Evolutionary conservation across 495 filamentous ascomycete species (phyloP), one percentile per base, ranked within the genome.

Genomic region (Penicillium angulare): DNA sequence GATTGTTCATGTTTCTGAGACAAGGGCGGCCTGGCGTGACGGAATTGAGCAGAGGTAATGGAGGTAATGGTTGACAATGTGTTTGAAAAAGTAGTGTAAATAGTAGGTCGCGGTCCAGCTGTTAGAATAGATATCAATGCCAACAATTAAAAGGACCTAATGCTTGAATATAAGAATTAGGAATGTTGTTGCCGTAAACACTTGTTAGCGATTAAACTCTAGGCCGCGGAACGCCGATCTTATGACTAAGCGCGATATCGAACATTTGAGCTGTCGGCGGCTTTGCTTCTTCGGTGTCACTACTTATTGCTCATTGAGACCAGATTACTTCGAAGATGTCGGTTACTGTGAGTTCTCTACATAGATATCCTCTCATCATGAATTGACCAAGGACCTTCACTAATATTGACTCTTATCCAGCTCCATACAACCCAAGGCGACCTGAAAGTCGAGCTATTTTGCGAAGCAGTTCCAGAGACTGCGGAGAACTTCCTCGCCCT

Each of bases 401-500:
- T 60, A 26, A 57, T 35, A 18, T 3, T 21, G 35, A 1, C 7
- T 20, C 81, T n/a, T 79, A 75, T 80, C 55, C 82, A 93, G 68
- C 80, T 98, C 9, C 90, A 96, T 74, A 98, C 93, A 34, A 87
- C 84, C 15, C 79, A 86, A 46, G 93, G 93, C 56, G 87, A 92
- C 69, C 80, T 98, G 62, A 98, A 97, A 71, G 83, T 97, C 66
- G 93, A 98, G 66, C 75, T 98, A 47, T 97, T 97, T 74, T 97
- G 92, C 74, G 90, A 96, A 73, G 84, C 86, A 59, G 89, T 95
- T 22, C 93, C 93, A 43, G 86, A 95, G 68, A 96, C 95, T 2
- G 84, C 89, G 47, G 85, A 91, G 87, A 98, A 97, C 75, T 98
- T 98, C 73, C 84, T 98, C 52, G 93, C 92, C 38, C 87, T 98